Evolutionary conservation across 345 rosid genomes (phyloP).

Genomic region (Gossypium longicalyx): DNA sequence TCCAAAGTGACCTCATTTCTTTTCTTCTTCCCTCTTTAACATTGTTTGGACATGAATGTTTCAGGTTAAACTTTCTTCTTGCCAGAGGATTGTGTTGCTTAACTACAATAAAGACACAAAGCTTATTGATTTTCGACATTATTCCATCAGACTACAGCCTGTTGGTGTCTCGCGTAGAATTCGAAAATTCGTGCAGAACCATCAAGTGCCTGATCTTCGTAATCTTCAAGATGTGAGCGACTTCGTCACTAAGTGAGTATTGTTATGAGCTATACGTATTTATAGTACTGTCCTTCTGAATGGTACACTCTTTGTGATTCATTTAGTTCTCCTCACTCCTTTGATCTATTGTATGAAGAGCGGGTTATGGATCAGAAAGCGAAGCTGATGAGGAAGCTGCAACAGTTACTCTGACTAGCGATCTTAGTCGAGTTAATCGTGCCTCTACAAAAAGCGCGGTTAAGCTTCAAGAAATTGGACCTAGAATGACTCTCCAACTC

Average conservation of each 20-base stretch:
- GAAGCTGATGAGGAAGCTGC: constrained; percentile 97
- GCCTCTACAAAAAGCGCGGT: constrained; percentile 76
- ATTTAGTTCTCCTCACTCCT: not conserved
- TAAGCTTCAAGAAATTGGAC: constrained; percentile 92
- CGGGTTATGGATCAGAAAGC: constrained; percentile 94
- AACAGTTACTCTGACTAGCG: constrained; percentile 66
- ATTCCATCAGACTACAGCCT: constrained; percentile 84
- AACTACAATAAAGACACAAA: constrained; percentile 85
- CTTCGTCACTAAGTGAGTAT: constrained; percentile 78
- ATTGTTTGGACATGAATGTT: constrained; percentile 24
- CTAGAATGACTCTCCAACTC: constrained; percentile 83
- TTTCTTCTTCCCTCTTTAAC: constrained; percentile 13
- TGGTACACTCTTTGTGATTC: not conserved
- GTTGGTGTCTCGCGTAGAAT: constrained; percentile 83
- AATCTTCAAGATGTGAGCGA: constrained; percentile 88
- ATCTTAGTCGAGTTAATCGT: constrained; percentile 68
- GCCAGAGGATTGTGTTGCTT: constrained; percentile 89
- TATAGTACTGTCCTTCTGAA: not conserved
- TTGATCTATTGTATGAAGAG: constrained; percentile 38
- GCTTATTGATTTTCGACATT: constrained; percentile 82
- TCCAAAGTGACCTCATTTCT: not conserved
- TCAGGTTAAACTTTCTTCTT: constrained; percentile 89
- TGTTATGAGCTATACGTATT: not conserved
- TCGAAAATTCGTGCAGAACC: constrained; percentile 84
- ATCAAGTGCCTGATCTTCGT: constrained; percentile 82